These are phyloP conservation scores for Tulasnella sp. DNA, from an alignment of 768 basidiomycete species.

Conservation along the genomic window DNA sequence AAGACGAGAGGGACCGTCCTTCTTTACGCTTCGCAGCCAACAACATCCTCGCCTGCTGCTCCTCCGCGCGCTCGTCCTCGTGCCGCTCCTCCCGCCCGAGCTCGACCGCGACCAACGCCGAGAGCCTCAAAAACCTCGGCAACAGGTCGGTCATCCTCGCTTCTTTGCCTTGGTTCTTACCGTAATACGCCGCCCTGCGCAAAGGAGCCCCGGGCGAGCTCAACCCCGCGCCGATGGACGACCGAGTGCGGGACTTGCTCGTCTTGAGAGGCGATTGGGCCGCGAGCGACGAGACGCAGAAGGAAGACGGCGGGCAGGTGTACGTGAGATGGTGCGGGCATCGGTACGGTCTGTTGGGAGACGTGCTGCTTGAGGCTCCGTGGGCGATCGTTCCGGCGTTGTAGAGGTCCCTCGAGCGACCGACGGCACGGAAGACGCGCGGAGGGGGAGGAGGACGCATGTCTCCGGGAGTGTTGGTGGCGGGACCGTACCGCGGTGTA, in stretches of 20 bases:
- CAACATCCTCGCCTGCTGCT: conserved; percentile 11
- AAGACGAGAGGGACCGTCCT: background rate
- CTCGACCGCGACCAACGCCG: conserved; percentile 67
- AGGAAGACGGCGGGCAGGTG: conserved; percentile 1
- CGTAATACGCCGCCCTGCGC: background rate
- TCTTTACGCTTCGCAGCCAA: background rate
- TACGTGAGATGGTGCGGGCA: conserved; percentile 9
- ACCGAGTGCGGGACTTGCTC: background rate
- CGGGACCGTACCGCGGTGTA: background rate
- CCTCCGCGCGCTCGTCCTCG: conserved; percentile 31
- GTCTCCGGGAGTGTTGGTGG: background rate
- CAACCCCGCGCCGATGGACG: conserved; percentile 16
- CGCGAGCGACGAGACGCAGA: conserved; percentile 6
- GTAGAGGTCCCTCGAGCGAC: conserved; percentile 17
- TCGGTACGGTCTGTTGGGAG: background rate
- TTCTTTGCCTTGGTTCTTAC: background rate
- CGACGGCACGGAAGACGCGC: conserved; percentile 15
- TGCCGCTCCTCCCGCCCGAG: conserved; percentile 58
- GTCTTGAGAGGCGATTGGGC: background rate
- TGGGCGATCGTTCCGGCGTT: conserved; percentile 2
- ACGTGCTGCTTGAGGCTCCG: background rate
- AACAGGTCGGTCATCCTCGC: conserved; percentile 19
- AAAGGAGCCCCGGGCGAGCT: conserved; percentile 8
- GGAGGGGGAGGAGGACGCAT: background rate
- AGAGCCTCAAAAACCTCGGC: conserved; percentile 56